Base-by-base conservation (phyloP, 352 stramenopile species). In the Globisporangium parvum region DNA sequence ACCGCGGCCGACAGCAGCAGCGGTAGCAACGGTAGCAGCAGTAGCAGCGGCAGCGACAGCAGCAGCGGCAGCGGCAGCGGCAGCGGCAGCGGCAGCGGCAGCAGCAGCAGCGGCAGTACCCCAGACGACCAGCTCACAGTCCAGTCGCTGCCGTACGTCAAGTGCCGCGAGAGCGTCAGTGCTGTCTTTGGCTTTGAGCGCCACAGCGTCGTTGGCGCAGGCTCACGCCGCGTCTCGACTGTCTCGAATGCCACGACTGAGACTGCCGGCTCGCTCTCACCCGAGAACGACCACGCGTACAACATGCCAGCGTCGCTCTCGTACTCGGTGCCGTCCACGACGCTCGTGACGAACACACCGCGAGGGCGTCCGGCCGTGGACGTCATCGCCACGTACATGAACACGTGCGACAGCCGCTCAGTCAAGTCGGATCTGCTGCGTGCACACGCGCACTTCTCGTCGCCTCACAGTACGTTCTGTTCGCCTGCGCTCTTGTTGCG, bases 331-430 rank as follows among this genome's bases (percentile, higher is more conserved):
- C 80, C 80, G 52, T 75, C 70, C 40, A 68, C 66, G 11, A 75
- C 75, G 15, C 48, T 81, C 37, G 62, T 87, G 46, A 80, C 66
- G 54, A 88, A 80, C 51, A 87, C 78, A 49, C 80, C 80, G 45
- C 77, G 82, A 23, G 82, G 70, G 3, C 82, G 82, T 18, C 78
- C 78, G 11, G 75, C 77, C 1, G 84, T 94, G 42, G 85, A 94
- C 53, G 80, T 94, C 39, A 94, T 94, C 59, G 85, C 85, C 47
- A 94, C 85, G 2, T 94, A 94, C 70, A 94, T 94, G 85, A 94
- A 94, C 74, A 93, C 85, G 42, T 78, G 67, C 41, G 85, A 94
- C 67, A 76, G 71, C 40, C 85, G 85, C 37, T 80, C 77, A 1
- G 63, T 88, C 53, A 93, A 90, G 62, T 81, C 78, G 47, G 82